Percentiles rank a stretch among this genome's conserved stretches.
These are phyloP conservation scores for Aegilops umbellulata DNA, from an alignment of 176 grass and related monocot species.

Conservation along the genomic window DNA sequence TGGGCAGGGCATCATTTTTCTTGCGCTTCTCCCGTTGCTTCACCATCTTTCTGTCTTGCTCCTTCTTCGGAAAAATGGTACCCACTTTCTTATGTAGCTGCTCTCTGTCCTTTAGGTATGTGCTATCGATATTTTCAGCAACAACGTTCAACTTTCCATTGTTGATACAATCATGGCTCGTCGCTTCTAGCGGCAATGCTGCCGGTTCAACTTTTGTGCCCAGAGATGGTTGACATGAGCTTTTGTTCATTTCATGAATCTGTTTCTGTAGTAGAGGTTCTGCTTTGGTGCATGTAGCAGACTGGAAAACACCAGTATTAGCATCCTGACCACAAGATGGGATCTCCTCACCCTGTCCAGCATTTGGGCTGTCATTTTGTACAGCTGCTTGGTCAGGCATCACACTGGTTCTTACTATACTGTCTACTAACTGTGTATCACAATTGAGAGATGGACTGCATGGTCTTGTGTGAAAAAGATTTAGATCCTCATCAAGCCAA, in stretches of 20 bases:
- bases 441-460: constrained; percentile 3
- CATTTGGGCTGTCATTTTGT: background rate
- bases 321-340: constrained; percentile 16
- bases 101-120: constrained; percentile 12
- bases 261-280: background rate
- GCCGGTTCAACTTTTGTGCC: constrained; percentile 14
- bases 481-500: constrained; percentile 23
- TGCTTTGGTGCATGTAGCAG: background rate
- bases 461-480: constrained; percentile 1
- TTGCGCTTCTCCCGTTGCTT: constrained; percentile 51
- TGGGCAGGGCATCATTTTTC: constrained; percentile 33
- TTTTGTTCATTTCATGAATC: background rate
- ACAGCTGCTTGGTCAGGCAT: constrained; percentile 23
- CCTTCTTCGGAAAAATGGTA: constrained; percentile 23
- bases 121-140: constrained; percentile 27
- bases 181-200: background rate
- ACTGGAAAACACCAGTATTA: constrained; percentile 12
- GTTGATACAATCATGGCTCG: background rate
- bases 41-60: constrained; percentile 24
- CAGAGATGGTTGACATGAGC: background rate
- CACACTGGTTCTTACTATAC: background rate
- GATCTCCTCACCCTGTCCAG: background rate
- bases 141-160: background rate
- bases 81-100: constrained; percentile 6
- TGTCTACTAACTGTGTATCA: background rate